phyloP scores from a whole-genome alignment of 1,139 yeast genomes.

The Blastobotrys niveus region DNA sequence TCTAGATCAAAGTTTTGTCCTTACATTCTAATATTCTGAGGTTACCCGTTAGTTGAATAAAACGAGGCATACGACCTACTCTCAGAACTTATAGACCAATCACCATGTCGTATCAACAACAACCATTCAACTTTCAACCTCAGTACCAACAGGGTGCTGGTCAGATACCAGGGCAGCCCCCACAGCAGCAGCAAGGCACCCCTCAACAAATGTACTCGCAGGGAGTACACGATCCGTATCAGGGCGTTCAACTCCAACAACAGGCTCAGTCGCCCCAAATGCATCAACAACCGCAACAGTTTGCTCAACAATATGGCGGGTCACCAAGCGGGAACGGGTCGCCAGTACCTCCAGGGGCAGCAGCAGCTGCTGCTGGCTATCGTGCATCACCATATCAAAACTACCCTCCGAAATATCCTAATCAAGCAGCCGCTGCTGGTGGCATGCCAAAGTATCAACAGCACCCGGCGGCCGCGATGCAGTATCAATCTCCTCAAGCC shows the following conservation, averaged over 20 bases:
- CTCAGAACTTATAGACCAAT: too few relatives aligned
- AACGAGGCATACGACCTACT: too few relatives aligned
- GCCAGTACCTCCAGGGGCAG: not conserved
- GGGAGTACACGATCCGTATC: constrained; percentile 10
- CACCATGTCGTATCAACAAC: constrained; percentile 14
- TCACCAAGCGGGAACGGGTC: too few relatives aligned
- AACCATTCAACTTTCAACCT: constrained; percentile 8
- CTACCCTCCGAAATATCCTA: not conserved
- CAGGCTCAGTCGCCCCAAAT: constrained; percentile 8
- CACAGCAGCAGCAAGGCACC: not conserved
- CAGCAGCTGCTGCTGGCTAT: constrained; percentile 8
- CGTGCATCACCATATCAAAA: not conserved
- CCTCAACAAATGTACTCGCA: constrained; percentile 3
- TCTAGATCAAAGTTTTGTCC: too few relatives aligned
- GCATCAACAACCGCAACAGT: not conserved
- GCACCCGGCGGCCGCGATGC: constrained; percentile 4
- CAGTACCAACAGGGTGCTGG: not conserved
- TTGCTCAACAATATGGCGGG: not conserved
- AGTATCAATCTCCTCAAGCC: constrained; percentile 1
- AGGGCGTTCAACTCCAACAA: constrained; percentile 15
- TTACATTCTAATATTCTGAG: too few relatives aligned
- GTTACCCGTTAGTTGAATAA: too few relatives aligned
- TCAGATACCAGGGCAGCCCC: not conserved
- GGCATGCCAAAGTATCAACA: constrained; percentile 8
- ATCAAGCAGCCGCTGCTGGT: not conserved